phyloP scores from a whole-genome alignment of 176 grass and related monocot species.

The Raddia guianensis region DNA sequence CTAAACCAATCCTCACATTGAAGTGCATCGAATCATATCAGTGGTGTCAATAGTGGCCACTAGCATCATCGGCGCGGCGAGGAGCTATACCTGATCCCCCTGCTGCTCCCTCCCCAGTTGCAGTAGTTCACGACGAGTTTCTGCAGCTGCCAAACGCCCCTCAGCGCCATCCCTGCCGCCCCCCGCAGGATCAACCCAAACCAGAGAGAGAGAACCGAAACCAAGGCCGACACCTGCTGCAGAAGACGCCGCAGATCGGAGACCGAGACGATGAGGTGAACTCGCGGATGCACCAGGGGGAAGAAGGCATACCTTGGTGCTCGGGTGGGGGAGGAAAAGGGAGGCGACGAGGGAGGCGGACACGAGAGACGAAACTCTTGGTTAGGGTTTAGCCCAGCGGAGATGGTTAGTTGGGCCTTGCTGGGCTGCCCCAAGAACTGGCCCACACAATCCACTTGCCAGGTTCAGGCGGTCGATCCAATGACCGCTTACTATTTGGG shows the following conservation, averaged over 20 bases:
- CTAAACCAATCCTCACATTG: not conserved
- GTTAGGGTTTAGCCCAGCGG: not conserved
- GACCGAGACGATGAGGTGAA: not conserved
- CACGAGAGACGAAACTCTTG: no score
- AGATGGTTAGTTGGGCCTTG: no score
- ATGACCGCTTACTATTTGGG: no score
- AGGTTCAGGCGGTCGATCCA: no score
- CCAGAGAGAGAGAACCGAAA: not conserved
- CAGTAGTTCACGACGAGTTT: slow-evolving; percentile 85
- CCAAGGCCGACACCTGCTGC: not conserved
- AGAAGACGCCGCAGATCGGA: not conserved
- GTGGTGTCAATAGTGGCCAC: not conserved
- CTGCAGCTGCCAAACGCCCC: slow-evolving; percentile 87
- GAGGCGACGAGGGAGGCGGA: not conserved
- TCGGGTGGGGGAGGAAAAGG: not conserved
- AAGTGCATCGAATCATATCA: not conserved
- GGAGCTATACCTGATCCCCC: slow-evolving; percentile 72
- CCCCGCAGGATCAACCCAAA: not conserved
- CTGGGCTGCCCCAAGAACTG: no score
- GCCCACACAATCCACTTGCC: no score
- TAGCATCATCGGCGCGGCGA: not conserved
- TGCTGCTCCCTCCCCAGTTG: slow-evolving; percentile 82
- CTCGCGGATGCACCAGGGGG: not conserved
- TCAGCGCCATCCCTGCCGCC: slow-evolving; percentile 59
- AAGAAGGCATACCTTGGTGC: not conserved